Conservation (phyloP, 352 stramenopile genomes). For the Pythium rishiriense region DNA sequence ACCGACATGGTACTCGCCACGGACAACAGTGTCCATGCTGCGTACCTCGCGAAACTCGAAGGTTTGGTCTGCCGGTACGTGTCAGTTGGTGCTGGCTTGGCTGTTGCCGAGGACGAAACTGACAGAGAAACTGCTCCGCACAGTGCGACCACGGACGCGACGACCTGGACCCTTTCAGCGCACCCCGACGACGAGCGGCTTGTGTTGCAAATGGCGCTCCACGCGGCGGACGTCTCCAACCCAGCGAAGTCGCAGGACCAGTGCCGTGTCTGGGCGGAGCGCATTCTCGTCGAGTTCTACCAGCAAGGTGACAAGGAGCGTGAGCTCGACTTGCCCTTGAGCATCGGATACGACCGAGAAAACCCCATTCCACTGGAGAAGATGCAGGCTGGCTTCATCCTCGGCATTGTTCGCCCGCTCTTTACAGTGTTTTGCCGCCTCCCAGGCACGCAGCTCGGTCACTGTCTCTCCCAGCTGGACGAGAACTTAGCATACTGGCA, state of each 20-base stretch:
- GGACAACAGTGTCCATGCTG: conserved; percentile 83
- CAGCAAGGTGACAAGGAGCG: conserved; percentile 94
- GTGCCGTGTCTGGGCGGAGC: conserved; percentile 86
- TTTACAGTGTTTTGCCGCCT: conserved; percentile 62
- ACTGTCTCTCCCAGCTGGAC: conserved; percentile 71
- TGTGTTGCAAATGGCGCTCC: conserved; percentile 77
- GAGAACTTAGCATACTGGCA: conserved; percentile 73
- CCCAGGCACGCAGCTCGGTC: conserved; percentile 46
- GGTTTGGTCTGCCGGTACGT: conserved; percentile 57
- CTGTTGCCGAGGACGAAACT: too few relatives aligned
- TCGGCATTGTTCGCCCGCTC: conserved; percentile 88
- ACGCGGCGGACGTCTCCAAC: conserved; percentile 95
- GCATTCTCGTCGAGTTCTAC: conserved; percentile 94
- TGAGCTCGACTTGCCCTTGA: conserved; percentile 79
- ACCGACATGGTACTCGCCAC: conserved; percentile 89
- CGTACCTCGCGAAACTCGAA: conserved; percentile 79
- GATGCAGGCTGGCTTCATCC: conserved; percentile 94
- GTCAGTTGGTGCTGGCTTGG: too few relatives aligned
- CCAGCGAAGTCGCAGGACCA: conserved; percentile 79
- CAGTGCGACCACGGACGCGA: conserved; percentile 16
- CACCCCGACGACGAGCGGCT: conserved; percentile 73
- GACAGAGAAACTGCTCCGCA: too few relatives aligned
- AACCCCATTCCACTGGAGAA: conserved; percentile 86
- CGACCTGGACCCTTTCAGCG: conserved; percentile 48
- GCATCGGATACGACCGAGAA: conserved; percentile 89